phyloP scores from a whole-genome alignment of 2,329 filamentous ascomycete genomes.

The Sporothrix dimorphospora region DNA sequence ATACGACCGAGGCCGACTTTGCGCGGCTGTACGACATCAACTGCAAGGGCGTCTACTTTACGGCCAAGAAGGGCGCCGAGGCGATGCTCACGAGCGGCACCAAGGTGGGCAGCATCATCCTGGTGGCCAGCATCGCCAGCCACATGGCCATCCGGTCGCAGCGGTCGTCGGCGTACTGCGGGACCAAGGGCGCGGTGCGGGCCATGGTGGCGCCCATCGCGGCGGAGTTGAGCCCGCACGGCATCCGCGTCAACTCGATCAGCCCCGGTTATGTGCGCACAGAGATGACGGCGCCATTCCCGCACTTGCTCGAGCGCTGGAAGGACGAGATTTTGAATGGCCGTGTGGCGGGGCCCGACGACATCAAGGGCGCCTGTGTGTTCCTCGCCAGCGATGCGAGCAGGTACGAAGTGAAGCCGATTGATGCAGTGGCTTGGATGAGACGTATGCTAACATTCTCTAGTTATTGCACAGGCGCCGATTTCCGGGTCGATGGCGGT shows the following conservation, averaged over 20 bases:
- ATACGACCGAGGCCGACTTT: slow-evolving; percentile 30
- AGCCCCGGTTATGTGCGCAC: slow-evolving; percentile 70
- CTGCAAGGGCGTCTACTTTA: slow-evolving; percentile 37
- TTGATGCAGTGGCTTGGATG: background rate
- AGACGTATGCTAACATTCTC: background rate
- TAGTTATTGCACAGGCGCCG: slow-evolving; percentile 31
- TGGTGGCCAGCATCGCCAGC: slow-evolving; percentile 61
- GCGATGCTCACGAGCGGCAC: slow-evolving; percentile 38
- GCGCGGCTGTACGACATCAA: slow-evolving; percentile 30
- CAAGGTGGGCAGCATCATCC: slow-evolving; percentile 54
- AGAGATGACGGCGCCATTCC: slow-evolving; percentile 72
- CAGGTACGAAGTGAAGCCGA: slow-evolving; percentile 35
- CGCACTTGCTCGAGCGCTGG: slow-evolving; percentile 64
- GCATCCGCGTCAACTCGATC: slow-evolving; percentile 68
- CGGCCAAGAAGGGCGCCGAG: slow-evolving; percentile 45
- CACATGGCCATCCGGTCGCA: slow-evolving; percentile 61
- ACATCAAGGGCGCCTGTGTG: slow-evolving; percentile 64
- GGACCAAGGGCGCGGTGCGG: slow-evolving; percentile 66
- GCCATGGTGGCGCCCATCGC: slow-evolving; percentile 66
- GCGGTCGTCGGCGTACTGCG: slow-evolving; percentile 68
- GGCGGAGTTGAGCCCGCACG: slow-evolving; percentile 62
- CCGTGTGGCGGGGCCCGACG: slow-evolving; percentile 58
- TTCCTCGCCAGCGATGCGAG: slow-evolving; percentile 66
- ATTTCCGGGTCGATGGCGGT: slow-evolving; percentile 32
- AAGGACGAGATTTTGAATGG: slow-evolving; percentile 74